Conservation (phyloP, 2,329 filamentous ascomycete species). For the Ascocoryne sarcoides region DNA sequence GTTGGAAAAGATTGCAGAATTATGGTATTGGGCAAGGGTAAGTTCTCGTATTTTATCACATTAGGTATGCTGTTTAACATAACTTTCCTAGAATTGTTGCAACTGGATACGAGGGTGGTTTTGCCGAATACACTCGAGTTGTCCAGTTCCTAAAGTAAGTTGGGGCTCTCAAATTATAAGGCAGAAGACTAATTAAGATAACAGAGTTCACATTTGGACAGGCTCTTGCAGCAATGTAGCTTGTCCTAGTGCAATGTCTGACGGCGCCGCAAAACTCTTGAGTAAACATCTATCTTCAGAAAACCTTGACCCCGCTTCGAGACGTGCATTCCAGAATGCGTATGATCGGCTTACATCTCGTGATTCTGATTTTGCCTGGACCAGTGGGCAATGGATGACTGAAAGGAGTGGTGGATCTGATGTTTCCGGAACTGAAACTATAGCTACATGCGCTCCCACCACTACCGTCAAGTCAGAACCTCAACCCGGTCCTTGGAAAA, state of each 20-base stretch:
- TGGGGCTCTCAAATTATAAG: background rate
- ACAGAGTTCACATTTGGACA: slow-evolving; percentile 15
- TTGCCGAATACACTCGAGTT: slow-evolving; percentile 43
- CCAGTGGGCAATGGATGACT: slow-evolving; percentile 72
- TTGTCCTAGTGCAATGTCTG: slow-evolving; percentile 26
- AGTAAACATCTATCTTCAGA: slow-evolving; percentile 34
- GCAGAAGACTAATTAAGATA: slow-evolving; percentile 1
- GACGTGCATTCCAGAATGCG: slow-evolving; percentile 41
- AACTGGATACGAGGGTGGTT: slow-evolving; percentile 47
- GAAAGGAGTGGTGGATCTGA: slow-evolving; percentile 62
- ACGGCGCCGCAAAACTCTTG: slow-evolving; percentile 48
- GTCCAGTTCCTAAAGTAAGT: slow-evolving; percentile 48
- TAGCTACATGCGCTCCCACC: slow-evolving; percentile 33
- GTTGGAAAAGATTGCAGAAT: slow-evolving; percentile 55
- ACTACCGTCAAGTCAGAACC: slow-evolving; percentile 20
- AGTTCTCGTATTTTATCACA: no score
- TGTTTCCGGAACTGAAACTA: slow-evolving; percentile 58
- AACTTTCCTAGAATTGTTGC: slow-evolving; percentile 39
- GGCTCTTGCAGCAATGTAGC: slow-evolving; percentile 13
- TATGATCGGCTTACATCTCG: slow-evolving; percentile 45
- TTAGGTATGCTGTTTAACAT: no score
- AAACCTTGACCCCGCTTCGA: slow-evolving; percentile 26
- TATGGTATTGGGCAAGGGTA: slow-evolving; percentile 48
- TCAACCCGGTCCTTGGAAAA: slow-evolving; percentile 46
- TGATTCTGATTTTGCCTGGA: slow-evolving; percentile 49